Evolutionary conservation across 1,284 basidiomycete genomes (phyloP).

Genomic region (Trametes hirsuta): DNA sequence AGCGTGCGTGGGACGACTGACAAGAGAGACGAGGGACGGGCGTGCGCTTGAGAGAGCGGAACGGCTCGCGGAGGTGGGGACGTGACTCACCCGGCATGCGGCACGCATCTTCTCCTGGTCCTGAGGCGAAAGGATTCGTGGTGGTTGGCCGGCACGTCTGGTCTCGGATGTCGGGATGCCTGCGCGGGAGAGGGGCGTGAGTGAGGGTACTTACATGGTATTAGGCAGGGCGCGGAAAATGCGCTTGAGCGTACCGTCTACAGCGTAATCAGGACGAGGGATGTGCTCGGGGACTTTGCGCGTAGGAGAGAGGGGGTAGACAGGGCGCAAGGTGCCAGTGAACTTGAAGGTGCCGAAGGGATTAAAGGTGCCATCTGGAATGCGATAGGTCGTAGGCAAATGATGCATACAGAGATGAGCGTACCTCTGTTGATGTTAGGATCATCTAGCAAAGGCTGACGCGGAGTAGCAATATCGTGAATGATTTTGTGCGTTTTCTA

Average conservation of each 20-base stretch:
- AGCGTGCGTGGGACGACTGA: conserved; percentile 10
- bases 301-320: conserved; percentile 75
- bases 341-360: conserved; percentile 72
- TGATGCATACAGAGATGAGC: not conserved
- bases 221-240: conserved; percentile 30
- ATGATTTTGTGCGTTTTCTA: conserved; percentile 82
- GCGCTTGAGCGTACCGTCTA: conserved; percentile 56
- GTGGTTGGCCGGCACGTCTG: conserved; percentile 60
- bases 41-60: conserved; percentile 24
- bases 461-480: conserved; percentile 63
- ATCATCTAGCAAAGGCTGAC: conserved; percentile 36
- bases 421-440: conserved; percentile 38
- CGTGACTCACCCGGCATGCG: conserved; percentile 67
- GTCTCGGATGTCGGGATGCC: conserved; percentile 67
- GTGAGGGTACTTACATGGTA: conserved; percentile 34
- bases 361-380: conserved; percentile 69
- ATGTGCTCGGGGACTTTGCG: conserved; percentile 77
- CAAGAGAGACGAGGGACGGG: not conserved
- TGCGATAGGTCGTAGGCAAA: not conserved
- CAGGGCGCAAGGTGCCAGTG: conserved; percentile 73
- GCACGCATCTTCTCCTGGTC: conserved; percentile 83
- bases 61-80: conserved; percentile 18
- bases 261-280: conserved; percentile 78
- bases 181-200: conserved; percentile 35
- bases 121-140: conserved; percentile 62